Evolutionary conservation across 1,284 basidiomycete genomes (phyloP).

Genomic region (Leccinum huronense): DNA sequence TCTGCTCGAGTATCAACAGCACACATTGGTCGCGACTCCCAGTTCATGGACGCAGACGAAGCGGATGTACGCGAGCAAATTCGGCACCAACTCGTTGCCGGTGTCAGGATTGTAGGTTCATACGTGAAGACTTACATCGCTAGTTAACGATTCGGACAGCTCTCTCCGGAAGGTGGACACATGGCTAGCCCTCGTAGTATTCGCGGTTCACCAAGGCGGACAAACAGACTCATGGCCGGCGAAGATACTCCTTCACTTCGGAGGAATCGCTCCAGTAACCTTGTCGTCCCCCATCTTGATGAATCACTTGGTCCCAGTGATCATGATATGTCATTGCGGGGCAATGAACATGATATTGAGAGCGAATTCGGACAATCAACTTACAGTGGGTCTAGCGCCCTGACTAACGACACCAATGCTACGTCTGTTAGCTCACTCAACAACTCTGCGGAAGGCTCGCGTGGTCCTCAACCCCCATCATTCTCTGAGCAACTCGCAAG

Average conservation of each 20-base stretch:
- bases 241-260: conserved; percentile 39
- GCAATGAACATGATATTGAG: conserved; percentile 52
- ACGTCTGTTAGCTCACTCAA: conserved; percentile 57
- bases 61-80: conserved; percentile 83
- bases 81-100: conserved; percentile 75
- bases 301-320: conserved; percentile 44
- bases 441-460: conserved; percentile 36
- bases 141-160: conserved; percentile 36
- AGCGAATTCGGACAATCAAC: conserved; percentile 57
- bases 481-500: conserved; percentile 62
- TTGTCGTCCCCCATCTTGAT: conserved; percentile 45
- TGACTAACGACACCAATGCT: conserved; percentile 49
- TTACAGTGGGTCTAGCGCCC: conserved; percentile 42
- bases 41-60: conserved; percentile 91
- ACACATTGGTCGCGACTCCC: conserved; percentile 61
- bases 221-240: conserved; percentile 37
- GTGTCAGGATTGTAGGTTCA: conserved; percentile 62
- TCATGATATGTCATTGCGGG: conserved; percentile 38
- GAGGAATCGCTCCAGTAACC: conserved; percentile 41
- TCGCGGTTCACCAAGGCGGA: conserved; percentile 60
- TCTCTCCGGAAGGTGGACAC: conserved; percentile 51
- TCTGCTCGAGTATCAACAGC: conserved; percentile 42
- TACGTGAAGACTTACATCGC: conserved; percentile 5
- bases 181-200: conserved; percentile 65
- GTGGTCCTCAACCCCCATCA: conserved; percentile 42